Evolutionary conservation across 805 yeast species (phyloP), one percentile per base, ranked within the genome.

Genomic region (Pichia insulana): DNA sequence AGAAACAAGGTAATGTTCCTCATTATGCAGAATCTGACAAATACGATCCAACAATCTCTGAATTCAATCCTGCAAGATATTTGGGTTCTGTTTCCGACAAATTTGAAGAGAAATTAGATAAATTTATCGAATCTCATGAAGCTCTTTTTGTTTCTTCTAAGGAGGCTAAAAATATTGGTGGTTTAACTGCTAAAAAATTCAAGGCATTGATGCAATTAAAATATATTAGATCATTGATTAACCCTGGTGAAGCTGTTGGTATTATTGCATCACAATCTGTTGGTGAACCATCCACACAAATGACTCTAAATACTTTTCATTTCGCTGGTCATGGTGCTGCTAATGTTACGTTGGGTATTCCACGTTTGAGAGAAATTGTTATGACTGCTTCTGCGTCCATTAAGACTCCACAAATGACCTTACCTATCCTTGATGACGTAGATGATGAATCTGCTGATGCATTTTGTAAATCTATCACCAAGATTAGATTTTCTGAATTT

Each of bases 311-410:
- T 61, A 83, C 94, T 46, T 90, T 90, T 86, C 98, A 92, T 71
- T 92, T 92, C 59, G 99, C 99, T 55, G 99, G 99, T 63, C 98
- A 94, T 69, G 99, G 99, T 78, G 99, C 98, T 45, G 98, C 98
- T 36, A 92, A 92, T 67, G 99, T 92, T 50, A 92, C 99, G 0
- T 74, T 92, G 57, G 99, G 99, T 83, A 92, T 92, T 61, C 99
- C 99, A 34, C 96, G 99, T 78, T 80, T 92, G 86, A 83, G 99
- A 78, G 99, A 92, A 75, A 92, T 92, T 64, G 88, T 92, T 62
- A 92, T 92, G 99, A 94, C 99, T 11, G 99, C 99, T 17, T 86
- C 96, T 46, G 79, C 96, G 18, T 68, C 83, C 37, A 92, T 92
- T 58, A 86, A 87, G 70, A 92, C 99, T n/a, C 99, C 99, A 36